Base-by-base conservation (phyloP, 495 filamentous ascomycete species). In the Ramalina intermedia region DNA sequence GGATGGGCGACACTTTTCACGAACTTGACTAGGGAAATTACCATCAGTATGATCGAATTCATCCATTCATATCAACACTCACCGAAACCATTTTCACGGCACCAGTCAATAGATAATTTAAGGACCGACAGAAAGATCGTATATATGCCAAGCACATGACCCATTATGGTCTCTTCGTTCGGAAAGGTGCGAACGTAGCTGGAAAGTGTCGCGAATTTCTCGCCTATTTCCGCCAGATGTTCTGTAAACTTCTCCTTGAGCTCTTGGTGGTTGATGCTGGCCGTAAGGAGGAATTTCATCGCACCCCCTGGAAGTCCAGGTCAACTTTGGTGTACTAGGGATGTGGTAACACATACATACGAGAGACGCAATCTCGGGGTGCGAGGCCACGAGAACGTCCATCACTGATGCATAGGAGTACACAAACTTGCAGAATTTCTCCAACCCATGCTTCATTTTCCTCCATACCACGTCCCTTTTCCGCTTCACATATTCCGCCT, bases 231-330 rank as follows among this genome's bases (percentile, higher is more conserved):
- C 29, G 23, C 43, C 12, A 46, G 29, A 35, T 46, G 43, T 14
- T 46, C 23, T 27, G 29, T 21, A 18, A 46, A 24, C 29, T 46
- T 46, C 17, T 46, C 43, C 17, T 46, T 46, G 13, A 46, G 21
- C 43, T 46, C 43, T 11, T 46, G 43, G 24, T 46, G 43, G 16
- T 46, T 46, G 43, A 46, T 35, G 17, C 43, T 46, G 5, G 29
- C 43, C 12, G 43, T 27, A 33, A 46, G 20, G 11, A 46, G 27
- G 16, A 46, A 46, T 35, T 46, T 46, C 43, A 46, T 46, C 5
- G 43, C 43, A 6, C 43, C 43, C 43, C 43, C 43, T 46, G 43
- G 9, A 36, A 21, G 43, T 12, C n/a, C 26, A 36, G 14, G 2
- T 45, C 26, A 45, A n/a, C 20, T 29, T 23, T 45, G 18, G n/a